Percentiles rank a stretch among this genome's conserved stretches.
Conservation (phyloP, 305 asterid species). For the Ilex paraguariensis region DNA sequence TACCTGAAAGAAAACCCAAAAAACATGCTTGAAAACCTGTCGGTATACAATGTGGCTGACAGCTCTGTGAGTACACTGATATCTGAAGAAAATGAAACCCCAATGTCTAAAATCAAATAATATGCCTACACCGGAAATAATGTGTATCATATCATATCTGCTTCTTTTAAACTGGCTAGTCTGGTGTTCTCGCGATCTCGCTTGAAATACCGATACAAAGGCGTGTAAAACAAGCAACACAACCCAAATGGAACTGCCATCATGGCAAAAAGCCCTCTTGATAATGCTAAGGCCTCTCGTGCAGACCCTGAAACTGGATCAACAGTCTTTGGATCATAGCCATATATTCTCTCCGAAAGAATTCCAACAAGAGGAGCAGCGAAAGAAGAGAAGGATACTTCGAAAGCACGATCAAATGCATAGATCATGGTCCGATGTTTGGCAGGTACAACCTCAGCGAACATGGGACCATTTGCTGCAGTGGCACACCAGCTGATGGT, state of each 20-base stretch:
- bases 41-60: too few relatives aligned
- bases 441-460: constrained; percentile 93
- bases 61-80: too few relatives aligned
- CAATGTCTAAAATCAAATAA: neutral
- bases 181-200: constrained; percentile 74
- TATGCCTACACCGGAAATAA: neutral
- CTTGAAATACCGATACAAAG: constrained; percentile 75
- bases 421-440: constrained; percentile 90
- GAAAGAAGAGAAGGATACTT: constrained; percentile 83
- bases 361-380: constrained; percentile 91
- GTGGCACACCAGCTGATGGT: constrained; percentile 87
- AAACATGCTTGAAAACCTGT: too few relatives aligned
- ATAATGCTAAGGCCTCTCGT: constrained; percentile 68
- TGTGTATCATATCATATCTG: constrained; percentile 55
- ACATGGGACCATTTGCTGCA: constrained; percentile 90
- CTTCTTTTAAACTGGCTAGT: constrained; percentile 53
- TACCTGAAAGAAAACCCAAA: too few relatives aligned
- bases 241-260: constrained; percentile 82
- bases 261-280: constrained; percentile 78
- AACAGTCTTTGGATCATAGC: constrained; percentile 67
- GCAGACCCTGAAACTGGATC: constrained; percentile 67
- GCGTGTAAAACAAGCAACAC: constrained; percentile 84
- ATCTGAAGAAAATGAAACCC: neutral
- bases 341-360: constrained; percentile 77
- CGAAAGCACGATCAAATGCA: constrained; percentile 89